phyloP scores from a whole-genome alignment of 1,139 yeast genomes.

The Candida tetrigidarum region DNA sequence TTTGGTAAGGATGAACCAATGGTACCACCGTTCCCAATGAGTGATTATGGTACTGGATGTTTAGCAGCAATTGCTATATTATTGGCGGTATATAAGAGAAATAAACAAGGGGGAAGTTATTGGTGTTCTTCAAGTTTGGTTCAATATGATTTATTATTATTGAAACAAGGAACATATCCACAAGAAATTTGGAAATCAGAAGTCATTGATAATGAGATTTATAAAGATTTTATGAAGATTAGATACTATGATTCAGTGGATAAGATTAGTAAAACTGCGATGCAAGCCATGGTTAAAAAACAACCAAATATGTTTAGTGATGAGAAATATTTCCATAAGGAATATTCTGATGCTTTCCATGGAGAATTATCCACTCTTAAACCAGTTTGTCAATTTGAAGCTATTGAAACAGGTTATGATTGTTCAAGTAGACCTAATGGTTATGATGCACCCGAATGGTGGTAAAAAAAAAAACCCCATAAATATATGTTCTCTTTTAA shows the following conservation, averaged over 20 bases:
- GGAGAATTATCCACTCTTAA: slow-evolving; percentile 29
- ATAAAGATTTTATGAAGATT: slow-evolving; percentile 21
- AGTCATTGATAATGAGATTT: slow-evolving; percentile 12
- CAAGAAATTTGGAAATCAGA: slow-evolving; percentile 23
- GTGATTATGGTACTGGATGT: slow-evolving; percentile 39
- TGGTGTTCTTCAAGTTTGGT: slow-evolving; percentile 34
- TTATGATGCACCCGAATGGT: slow-evolving; percentile 30
- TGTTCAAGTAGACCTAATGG: slow-evolving; percentile 32
- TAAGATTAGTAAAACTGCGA: slow-evolving; percentile 28
- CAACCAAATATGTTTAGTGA: slow-evolving; percentile 23
- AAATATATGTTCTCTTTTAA: no score
- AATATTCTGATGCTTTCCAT: slow-evolving; percentile 26
- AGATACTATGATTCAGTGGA: slow-evolving; percentile 35
- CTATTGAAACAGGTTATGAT: slow-evolving; percentile 26
- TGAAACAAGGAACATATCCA: slow-evolving; percentile 30
- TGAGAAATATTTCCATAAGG: slow-evolving; percentile 24
- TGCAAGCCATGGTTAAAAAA: slow-evolving; percentile 23
- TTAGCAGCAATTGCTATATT: slow-evolving; percentile 34
- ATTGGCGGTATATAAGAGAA: slow-evolving; percentile 29
- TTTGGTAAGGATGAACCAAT: slow-evolving; percentile 34
- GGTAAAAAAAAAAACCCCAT: slow-evolving; percentile 17
- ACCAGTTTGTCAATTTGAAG: slow-evolving; percentile 29
- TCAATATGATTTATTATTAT: slow-evolving; percentile 32
- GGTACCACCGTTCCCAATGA: slow-evolving; percentile 39
- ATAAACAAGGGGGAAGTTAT: slow-evolving; percentile 32